Evolutionary conservation across 2,329 filamentous ascomycete species (phyloP), one percentile per base, ranked within the genome.

Genomic region (Cladosporium sp.): DNA sequence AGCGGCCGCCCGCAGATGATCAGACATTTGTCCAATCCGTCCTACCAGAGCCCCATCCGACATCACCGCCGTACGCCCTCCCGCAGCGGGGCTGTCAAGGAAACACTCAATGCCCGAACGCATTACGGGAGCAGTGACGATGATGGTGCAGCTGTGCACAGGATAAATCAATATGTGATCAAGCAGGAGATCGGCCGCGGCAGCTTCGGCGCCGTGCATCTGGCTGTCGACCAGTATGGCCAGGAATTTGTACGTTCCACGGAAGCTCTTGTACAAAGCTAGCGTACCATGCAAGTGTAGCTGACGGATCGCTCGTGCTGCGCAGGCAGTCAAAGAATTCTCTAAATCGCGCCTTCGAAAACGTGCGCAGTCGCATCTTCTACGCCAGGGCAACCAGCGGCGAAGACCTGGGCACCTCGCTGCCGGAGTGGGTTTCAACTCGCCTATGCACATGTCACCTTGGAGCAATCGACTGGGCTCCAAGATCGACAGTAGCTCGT

Each of bases 271-370:
- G 38, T 59, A 49, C 49, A 28, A 52, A 52, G 57, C 54, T 45
- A 43, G 41, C 53, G 49, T 13, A 31, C 11, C 38, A 31, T 50
- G 9, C 22, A 28, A 28, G 22, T 28, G 43, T 34, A 10, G 38
- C 31, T 43, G 38, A 55, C 28, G 18, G 40, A 10, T 38, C n/a
- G 4, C 49, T 22, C 35, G 42, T 45, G 31, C 16, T 19, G 22
- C n/a, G 43, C 66, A 95, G 91, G 92, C 93, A 54, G 83, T 97
- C 66, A 98, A 98, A 71, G 91, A 97, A 66, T 97, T 98, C 71
- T 97, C 92, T 55, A 98, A 98, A 68, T 83, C 88, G 2, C 84
- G 91, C 34, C 76, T 98, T 51, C 84, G 91, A 46, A 95, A 92
- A 73, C 86, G 90, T 52, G 89, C 87, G 13, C 90, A 96, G 66